phyloP scores from a whole-genome alignment of 176 grass and related monocot genomes.

The barley (Hordeum vulgare) region MorexV3_pseudomolecules_assembly NC_058523.1:482808123-482808622 shows the following conservation, averaged over 20 bases:
- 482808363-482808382: not conserved
- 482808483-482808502: not conserved
- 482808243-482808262: not conserved
- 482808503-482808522: not conserved
- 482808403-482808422: not conserved
- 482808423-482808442: not conserved
- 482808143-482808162: slow-evolving; percentile 36
- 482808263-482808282: slow-evolving; percentile 6
- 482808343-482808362: not conserved
- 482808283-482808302: not conserved
- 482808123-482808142: slow-evolving; percentile 61
- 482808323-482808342: not conserved
- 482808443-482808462: not conserved
- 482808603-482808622: not conserved
- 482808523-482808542: not conserved
- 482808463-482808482: not conserved
- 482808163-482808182: slow-evolving; percentile 72
- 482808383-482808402: slow-evolving; percentile 1
- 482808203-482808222: slow-evolving; percentile 61
- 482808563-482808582: not conserved
- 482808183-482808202: slow-evolving; percentile 67
- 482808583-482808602: not conserved
- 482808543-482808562: not conserved
- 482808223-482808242: slow-evolving; percentile 43
- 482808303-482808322: not conserved